Base-by-base conservation (phyloP, 1,139 yeast genomes). In the Torulaspora pretoriensis region DNA sequence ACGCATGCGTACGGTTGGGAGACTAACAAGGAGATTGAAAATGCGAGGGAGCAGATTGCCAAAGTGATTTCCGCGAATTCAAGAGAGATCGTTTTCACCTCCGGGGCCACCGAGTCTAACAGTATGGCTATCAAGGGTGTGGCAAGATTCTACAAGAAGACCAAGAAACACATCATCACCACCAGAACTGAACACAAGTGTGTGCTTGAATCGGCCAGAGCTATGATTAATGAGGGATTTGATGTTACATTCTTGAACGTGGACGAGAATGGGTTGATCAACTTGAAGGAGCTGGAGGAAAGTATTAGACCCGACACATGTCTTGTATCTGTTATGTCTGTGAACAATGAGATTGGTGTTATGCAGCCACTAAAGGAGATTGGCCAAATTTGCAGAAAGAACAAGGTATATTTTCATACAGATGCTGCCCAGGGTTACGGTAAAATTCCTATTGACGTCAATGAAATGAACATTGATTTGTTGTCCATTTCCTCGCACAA, bases 1-100 rank as follows among this genome's bases (percentile, higher is more conserved):
- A 94, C 98, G 9, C 97, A 92, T 64, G 79, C 96, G n/a, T 92
- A 92, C 64, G 99, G 99, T 29, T 92, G 99, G 99, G 99, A 92
- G 69, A 86, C 98, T 4, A 97, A 90, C 48, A 78, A 77, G 56
- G 96, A 85, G 49, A 95, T 94, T 28, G 98, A 92, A 63, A 72
- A 71, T 46, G 96, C 98, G 3, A 79, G 99, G 60, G 75, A 72
- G 43, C 75, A 89, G 57, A 74, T 92, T 45, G 97, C 98, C 3
- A 73, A 74, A 31, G 77, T 92, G 43, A 89, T 94, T 56, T 80
- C 81, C 30, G 98, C 98, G 22, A 97, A 92, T 64, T 89, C 97
- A 40, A 92, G 90, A 70, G 98, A 94, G 69, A 92, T 92, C 57
- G 84, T 92, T 44, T 90, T 92, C 72, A 92, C 97, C 1, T 84